Percentiles rank a stretch among this genome's conserved stretches.
Evolutionary conservation across 805 yeast genomes (phyloP).

Genomic region (Torulaspora franciscae): DNA sequence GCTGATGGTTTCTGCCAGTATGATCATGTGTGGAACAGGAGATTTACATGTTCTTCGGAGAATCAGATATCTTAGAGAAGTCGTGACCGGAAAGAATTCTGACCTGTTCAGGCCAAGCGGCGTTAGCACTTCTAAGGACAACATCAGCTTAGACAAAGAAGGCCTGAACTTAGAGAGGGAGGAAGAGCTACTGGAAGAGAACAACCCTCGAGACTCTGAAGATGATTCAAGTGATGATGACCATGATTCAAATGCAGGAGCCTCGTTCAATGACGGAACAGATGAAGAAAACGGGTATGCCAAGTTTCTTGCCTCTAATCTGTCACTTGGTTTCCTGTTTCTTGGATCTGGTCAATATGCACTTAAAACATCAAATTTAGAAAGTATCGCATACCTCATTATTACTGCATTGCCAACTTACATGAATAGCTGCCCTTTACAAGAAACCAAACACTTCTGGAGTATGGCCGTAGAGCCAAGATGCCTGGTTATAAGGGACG

Average conservation of each 20-base stretch:
- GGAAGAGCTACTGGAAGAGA: conserved; percentile 4
- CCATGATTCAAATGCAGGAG: conserved; percentile 4
- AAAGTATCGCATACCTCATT: conserved; percentile 42
- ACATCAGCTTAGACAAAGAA: neutral
- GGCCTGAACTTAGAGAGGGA: conserved; percentile 3
- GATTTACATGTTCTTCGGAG: conserved; percentile 75
- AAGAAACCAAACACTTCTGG: conserved; percentile 89
- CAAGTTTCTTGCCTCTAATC: conserved; percentile 67
- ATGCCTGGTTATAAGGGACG: conserved; percentile 73
- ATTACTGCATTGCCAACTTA: conserved; percentile 67
- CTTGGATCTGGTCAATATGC: conserved; percentile 92
- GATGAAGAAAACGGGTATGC: conserved; percentile 48
- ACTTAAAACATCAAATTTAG: conserved; percentile 53
- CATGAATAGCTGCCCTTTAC: conserved; percentile 50
- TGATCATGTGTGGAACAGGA: conserved; percentile 88
- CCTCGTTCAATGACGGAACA: conserved; percentile 23
- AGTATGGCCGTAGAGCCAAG: conserved; percentile 74
- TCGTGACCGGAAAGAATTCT: conserved; percentile 38
- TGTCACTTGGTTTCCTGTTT: conserved; percentile 83
- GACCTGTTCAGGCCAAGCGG: conserved; percentile 19
- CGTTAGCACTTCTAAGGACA: neutral
- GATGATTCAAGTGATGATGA: conserved; percentile 9
- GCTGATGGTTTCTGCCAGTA: conserved; percentile 57
- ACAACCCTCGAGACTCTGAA: neutral
- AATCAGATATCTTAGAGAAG: conserved; percentile 62